Evolutionary conservation across 106 monocot species (phyloP).

Genomic region (Cymbidium sinense): DNA sequence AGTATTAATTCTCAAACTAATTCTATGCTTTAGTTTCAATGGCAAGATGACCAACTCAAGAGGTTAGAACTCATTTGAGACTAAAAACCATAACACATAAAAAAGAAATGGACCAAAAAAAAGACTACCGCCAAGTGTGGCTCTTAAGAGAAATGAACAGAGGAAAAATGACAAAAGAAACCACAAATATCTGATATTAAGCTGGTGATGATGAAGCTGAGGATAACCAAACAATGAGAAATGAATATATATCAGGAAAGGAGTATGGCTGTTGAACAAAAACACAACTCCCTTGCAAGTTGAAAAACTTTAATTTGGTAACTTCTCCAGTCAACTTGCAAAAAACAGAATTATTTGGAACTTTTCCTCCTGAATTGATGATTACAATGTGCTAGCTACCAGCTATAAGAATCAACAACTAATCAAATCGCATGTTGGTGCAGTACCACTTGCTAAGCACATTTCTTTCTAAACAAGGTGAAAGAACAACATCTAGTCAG

Average conservation of each 20-base stretch:
- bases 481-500: background rate
- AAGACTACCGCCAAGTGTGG: too few relatives aligned
- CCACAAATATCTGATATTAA: too few relatives aligned
- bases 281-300: background rate
- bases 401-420: background rate
- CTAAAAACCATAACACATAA: too few relatives aligned
- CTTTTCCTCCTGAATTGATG: background rate
- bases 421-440: background rate
- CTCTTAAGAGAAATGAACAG: too few relatives aligned
- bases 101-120: too few relatives aligned
- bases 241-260: background rate
- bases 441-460: background rate
- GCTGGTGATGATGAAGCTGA: too few relatives aligned
- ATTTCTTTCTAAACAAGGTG: background rate
- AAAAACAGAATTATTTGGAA: background rate
- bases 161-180: too few relatives aligned
- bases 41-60: too few relatives aligned
- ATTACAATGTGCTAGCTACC: background rate
- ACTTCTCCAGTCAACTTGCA: background rate
- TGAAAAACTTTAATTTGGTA: background rate
- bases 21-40: too few relatives aligned
- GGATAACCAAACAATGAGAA: background rate
- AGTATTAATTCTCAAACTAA: too few relatives aligned
- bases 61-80: too few relatives aligned
- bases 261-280: background rate